phyloP scores from a whole-genome alignment of 129 eudicot genomes.

The Chrysanthemum seticuspe region DNA sequence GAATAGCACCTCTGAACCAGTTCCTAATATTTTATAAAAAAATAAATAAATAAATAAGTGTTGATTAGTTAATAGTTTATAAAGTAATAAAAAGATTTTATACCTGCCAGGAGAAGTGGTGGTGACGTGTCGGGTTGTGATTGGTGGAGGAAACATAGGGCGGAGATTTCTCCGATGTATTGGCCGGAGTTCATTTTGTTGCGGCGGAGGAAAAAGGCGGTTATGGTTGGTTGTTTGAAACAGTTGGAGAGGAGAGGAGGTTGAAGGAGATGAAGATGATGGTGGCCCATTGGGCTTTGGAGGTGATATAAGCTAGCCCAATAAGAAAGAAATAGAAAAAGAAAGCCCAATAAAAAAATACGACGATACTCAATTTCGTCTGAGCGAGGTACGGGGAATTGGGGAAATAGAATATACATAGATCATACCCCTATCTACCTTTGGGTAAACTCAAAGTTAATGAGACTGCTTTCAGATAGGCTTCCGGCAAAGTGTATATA shows the following conservation, averaged over 20 bases:
- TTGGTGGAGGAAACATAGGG: constrained; percentile 71
- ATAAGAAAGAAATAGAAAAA: no score
- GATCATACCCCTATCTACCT: no score
- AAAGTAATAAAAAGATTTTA: constrained; percentile 34
- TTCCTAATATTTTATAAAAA: constrained; percentile 43
- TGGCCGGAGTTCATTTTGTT: constrained; percentile 44
- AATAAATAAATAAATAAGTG: not conserved
- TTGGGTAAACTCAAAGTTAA: no score
- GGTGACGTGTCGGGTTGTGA: constrained; percentile 55
- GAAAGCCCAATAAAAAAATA: no score
- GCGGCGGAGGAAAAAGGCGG: not conserved
- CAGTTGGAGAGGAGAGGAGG: not conserved
- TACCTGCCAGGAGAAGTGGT: constrained; percentile 54
- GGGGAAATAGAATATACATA: no score
- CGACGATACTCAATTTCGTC: no score
- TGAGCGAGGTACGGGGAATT: no score
- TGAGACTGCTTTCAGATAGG: no score
- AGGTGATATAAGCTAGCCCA: no score
- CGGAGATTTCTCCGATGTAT: constrained; percentile 91
- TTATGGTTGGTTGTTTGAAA: constrained; percentile 1
- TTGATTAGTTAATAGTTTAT: not conserved
- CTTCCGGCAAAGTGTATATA: no score
- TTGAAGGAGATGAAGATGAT: not conserved
- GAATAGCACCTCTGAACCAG: constrained; percentile 77
- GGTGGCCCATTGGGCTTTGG: not conserved